Percentiles rank a stretch among this genome's conserved stretches.
Evolutionary conservation across 2,329 filamentous ascomycete genomes (phyloP).

Genomic region (Nothopassalora personata): DNA sequence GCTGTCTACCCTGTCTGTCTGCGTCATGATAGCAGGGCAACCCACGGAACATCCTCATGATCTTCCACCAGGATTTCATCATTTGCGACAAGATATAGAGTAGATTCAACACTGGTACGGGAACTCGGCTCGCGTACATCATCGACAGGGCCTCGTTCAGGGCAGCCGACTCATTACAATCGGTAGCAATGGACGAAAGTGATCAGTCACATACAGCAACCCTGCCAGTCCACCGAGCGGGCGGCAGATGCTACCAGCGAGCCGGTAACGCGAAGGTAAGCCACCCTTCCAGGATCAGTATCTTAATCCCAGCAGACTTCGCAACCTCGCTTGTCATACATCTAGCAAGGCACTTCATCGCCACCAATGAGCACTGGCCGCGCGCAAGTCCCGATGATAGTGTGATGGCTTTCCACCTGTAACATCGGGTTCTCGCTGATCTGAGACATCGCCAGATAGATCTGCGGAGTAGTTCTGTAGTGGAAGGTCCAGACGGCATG

Average conservation of each 20-base stretch:
- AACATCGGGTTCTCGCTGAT: not conserved
- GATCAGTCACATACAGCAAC: slow-evolving; percentile 7
- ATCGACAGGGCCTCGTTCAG: not conserved
- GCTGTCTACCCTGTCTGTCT: not conserved
- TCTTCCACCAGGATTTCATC: not conserved
- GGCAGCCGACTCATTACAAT: not conserved
- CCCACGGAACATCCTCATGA: not conserved
- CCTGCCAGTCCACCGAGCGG: not conserved
- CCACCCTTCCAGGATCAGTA: not conserved
- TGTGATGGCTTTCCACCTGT: no score
- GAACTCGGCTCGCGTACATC: not conserved
- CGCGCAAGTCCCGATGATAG: not conserved
- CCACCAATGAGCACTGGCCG: not conserved
- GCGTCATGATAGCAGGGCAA: not conserved
- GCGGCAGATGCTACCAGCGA: slow-evolving; percentile 1
- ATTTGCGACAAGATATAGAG: not conserved
- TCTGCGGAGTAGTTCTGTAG: not conserved
- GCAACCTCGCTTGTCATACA: slow-evolving; percentile 11
- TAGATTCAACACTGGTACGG: not conserved
- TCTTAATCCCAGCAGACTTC: not conserved
- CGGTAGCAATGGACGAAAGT: not conserved
- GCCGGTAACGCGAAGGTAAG: not conserved
- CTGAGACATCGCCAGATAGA: not conserved
- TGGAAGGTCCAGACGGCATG: not conserved
- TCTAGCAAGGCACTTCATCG: not conserved